These are phyloP conservation scores for Tricholoma hemisulphureum DNA, from an alignment of 768 basidiomycete species.

Conservation along the genomic window DNA sequence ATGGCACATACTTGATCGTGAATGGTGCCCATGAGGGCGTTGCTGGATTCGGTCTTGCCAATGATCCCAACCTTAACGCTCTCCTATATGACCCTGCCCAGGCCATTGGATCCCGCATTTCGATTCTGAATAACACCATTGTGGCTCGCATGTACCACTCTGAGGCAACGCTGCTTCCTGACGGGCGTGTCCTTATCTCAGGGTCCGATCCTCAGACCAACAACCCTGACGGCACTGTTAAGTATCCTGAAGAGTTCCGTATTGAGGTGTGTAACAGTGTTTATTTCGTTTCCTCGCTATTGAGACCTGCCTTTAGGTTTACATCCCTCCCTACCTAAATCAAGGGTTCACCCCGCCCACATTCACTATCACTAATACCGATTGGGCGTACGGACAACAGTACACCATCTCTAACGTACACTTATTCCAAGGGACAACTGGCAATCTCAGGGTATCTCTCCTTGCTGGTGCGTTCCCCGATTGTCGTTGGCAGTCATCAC, in stretches of 20 bases:
- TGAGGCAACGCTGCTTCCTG: slow-evolving; percentile 68
- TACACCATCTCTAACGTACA: slow-evolving; percentile 52
- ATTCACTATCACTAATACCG: slow-evolving; percentile 55
- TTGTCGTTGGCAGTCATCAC: slow-evolving; percentile 7
- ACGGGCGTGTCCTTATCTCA: slow-evolving; percentile 72
- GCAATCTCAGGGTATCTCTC: slow-evolving; percentile 57
- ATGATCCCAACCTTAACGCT: slow-evolving; percentile 60
- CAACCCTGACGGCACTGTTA: slow-evolving; percentile 37
- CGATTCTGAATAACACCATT: slow-evolving; percentile 65
- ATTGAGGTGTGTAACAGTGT: slow-evolving; percentile 37
- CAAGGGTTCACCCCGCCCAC: slow-evolving; percentile 60
- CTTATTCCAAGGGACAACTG: slow-evolving; percentile 41
- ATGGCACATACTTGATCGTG: slow-evolving; percentile 74
- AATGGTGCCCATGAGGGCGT: slow-evolving; percentile 72
- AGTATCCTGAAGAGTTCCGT: slow-evolving; percentile 76
- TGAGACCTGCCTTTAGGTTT: slow-evolving; percentile 42
- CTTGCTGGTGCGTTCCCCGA: slow-evolving; percentile 50
- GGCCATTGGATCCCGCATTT: slow-evolving; percentile 59
- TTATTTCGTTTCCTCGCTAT: background rate
- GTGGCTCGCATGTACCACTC: slow-evolving; percentile 80
- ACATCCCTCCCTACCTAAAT: slow-evolving; percentile 84
- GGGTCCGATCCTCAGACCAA: slow-evolving; percentile 71
- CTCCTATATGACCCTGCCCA: slow-evolving; percentile 68
- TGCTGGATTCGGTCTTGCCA: slow-evolving; percentile 72
- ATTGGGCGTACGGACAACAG: slow-evolving; percentile 60